Base-by-base conservation (phyloP, 2,329 filamentous ascomycete genomes). In the Ascocoryne sarcoides region DNA sequence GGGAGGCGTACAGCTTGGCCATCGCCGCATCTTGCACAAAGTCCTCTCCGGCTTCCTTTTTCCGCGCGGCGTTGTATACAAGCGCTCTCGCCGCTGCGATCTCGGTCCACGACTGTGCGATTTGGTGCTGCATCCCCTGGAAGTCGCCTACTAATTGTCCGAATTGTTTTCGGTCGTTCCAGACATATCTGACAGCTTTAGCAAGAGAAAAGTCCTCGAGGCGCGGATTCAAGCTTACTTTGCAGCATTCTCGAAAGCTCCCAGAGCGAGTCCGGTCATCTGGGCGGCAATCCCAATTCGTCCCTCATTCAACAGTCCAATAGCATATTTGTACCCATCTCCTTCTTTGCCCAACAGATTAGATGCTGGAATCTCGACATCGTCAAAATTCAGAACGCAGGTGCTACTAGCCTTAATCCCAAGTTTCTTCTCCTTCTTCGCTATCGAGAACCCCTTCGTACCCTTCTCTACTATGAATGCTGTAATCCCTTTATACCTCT, bases 361-460 rank as follows among this genome's bases (percentile, higher is more conserved):
- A 58, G 82, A 84, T 64, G 80, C 82, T 46, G 92, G 88, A 29
- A 98, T 75, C 58, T 90, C 77, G 38, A 96, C 88, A 57, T 98
- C 92, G 65, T 98, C 92, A 56, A 98, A 94, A 73, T 86, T 96
- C 63, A 98, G 73, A 48, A 95, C 90, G 65, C 92, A 98, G 21
- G 92, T 98, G 68, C 85, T 93, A 67, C 85, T 93, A 39, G 92
- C 92, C 59, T 77, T 82, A 68, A 98, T 98, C 44, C 92, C 92
- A 36, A 98, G 80, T 73, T 98, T 98, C 82, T 96, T 96, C 73
- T 98, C 92, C 73, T 98, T 98, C 77, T 98, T 98, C 30, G 92
- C 88, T 58, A 98, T 93, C 46, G 77, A 81, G 71, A 98, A 95
- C 23, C 92, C 92, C 40, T 82, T 80, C 36, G 78, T 84, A 57